Evolutionary conservation across 441 rosid genomes (phyloP).

Genomic region (Populus hybrid): DNA sequence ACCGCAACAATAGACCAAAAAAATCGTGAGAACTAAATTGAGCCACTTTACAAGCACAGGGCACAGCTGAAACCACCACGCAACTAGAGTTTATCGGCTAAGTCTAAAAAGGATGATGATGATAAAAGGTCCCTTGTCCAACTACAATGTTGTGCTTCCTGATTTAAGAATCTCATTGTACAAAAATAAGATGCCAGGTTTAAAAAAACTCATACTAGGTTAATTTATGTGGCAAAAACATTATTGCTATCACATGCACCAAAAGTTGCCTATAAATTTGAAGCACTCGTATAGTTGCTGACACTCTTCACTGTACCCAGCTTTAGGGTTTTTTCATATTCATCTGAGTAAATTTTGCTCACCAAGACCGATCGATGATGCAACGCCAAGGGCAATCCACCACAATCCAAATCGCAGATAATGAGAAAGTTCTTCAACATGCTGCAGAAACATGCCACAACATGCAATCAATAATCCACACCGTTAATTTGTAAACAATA

Average conservation of each 20-base stretch:
- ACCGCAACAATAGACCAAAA: not conserved
- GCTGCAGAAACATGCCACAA: conserved; percentile 44
- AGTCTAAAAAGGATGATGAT: not conserved
- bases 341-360: conserved; percentile 26
- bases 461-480: not conserved
- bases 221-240: not conserved
- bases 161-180: not conserved
- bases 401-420: conserved; percentile 82
- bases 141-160: not conserved
- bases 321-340: not conserved
- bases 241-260: not conserved
- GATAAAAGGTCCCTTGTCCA: not conserved
- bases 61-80: not conserved
- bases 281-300: not conserved
- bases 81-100: not conserved
- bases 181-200: not conserved
- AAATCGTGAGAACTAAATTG: not conserved
- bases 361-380: conserved; percentile 99
- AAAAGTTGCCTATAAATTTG: not conserved
- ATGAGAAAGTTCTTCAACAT: conserved; percentile 63
- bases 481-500: not conserved
- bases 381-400: conserved; percentile 97
- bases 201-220: not conserved
- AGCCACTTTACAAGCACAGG: not conserved
- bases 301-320: not conserved